phyloP scores from a whole-genome alignment of 2,329 filamentous ascomycete genomes.

The Simplicillium aogashimaense region DNA sequence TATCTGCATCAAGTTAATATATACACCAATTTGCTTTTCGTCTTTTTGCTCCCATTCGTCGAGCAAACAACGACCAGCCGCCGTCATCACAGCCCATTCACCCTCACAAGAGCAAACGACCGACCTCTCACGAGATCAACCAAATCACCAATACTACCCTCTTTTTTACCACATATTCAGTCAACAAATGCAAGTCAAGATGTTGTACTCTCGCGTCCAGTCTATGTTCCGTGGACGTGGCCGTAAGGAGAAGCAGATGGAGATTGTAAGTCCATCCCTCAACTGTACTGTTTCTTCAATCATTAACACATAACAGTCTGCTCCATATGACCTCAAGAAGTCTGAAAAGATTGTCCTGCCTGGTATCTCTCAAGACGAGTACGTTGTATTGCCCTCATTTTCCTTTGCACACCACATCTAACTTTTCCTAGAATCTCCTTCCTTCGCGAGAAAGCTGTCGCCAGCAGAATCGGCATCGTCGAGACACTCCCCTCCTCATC shows the following conservation, averaged over 20 bases:
- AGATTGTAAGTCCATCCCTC: conserved; percentile 31
- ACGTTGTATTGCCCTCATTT: conserved; percentile 17
- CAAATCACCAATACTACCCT: no score
- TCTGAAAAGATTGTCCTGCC: conserved; percentile 38
- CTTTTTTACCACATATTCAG: no score
- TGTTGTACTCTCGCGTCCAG: conserved; percentile 33
- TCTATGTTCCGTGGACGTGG: conserved; percentile 25
- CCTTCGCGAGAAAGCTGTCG: conserved; percentile 41
- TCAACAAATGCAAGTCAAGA: conserved; percentile 18
- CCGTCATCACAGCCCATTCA: no score
- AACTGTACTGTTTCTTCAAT: no score
- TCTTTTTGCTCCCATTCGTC: no score
- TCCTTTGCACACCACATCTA: background rate
- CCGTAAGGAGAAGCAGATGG: conserved; percentile 26
- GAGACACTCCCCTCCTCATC: conserved; percentile 17
- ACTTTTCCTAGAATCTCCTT: conserved; percentile 28
- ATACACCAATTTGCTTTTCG: no score
- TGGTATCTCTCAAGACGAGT: conserved; percentile 50
- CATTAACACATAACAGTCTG: conserved; percentile 34
- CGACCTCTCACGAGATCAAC: no score
- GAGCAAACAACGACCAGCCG: no score
- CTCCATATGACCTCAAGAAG: conserved; percentile 48
- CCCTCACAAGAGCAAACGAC: no score
- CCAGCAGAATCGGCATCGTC: conserved; percentile 35
- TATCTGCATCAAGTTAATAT: no score